Percentiles rank a stretch among this genome's conserved stretches.
Conservation (phyloP, 1,139 yeast genomes). For the Debaryomyces sp. region DNA sequence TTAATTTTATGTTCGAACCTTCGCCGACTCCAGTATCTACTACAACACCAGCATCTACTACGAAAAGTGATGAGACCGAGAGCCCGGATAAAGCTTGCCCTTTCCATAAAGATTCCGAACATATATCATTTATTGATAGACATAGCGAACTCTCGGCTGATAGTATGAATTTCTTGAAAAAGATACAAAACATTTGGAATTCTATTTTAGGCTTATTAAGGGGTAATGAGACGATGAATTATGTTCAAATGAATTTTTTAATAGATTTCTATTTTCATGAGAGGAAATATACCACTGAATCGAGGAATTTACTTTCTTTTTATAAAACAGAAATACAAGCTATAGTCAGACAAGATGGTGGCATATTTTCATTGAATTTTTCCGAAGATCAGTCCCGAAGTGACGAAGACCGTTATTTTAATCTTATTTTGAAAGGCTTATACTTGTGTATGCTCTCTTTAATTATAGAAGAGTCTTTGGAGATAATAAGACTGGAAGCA, state of each 20-base stretch:
- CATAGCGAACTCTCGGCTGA: neutral
- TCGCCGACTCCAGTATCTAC: neutral
- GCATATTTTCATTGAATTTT: slow-evolving; percentile 18
- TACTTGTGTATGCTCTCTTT: slow-evolving; percentile 35
- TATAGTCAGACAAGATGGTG: slow-evolving; percentile 20
- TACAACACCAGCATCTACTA: neutral
- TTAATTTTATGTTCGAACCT: slow-evolving; percentile 39
- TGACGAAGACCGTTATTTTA: slow-evolving; percentile 18
- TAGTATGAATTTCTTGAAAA: slow-evolving; percentile 2
- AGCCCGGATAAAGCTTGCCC: neutral
- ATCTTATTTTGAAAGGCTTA: slow-evolving; percentile 27
- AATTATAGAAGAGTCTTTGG: slow-evolving; percentile 36
- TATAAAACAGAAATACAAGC: slow-evolving; percentile 30
- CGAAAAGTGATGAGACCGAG: neutral
- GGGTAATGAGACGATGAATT: slow-evolving; percentile 26
- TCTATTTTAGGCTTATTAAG: slow-evolving; percentile 22
- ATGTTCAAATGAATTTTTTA: slow-evolving; percentile 35
- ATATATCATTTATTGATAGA: neutral
- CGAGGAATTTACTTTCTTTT: slow-evolving; percentile 26
- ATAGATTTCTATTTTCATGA: slow-evolving; percentile 35
- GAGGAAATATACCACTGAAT: slow-evolving; percentile 18
- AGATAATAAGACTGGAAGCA: slow-evolving; percentile 22
- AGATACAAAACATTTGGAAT: slow-evolving; percentile 32
- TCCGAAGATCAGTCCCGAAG: slow-evolving; percentile 4
- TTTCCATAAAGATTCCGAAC: neutral